Evolutionary conservation across 176 grass and related monocot species (phyloP).

Genomic region (Carex scoparia): DNA sequence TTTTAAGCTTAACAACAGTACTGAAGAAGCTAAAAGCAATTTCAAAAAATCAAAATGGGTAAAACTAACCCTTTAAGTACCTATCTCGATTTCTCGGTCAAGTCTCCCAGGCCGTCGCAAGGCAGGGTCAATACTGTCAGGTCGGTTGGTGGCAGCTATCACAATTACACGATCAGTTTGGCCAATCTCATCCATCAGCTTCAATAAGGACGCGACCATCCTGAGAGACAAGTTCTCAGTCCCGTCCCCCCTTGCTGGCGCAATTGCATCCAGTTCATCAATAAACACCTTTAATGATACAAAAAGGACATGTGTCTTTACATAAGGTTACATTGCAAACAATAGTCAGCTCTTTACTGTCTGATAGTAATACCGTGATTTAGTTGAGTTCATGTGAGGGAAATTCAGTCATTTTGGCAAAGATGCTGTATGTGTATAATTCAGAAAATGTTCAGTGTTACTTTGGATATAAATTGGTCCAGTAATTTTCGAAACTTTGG

Average conservation of each 20-base stretch:
- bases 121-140: constrained; percentile 77
- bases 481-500: background rate
- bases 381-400: background rate
- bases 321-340: background rate
- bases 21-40: background rate
- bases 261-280: constrained; percentile 99
- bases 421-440: background rate
- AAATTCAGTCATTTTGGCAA: background rate
- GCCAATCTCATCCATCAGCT: constrained; percentile 85
- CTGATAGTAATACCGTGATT: background rate
- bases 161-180: constrained; percentile 69
- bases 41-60: background rate
- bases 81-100: constrained; percentile 90
- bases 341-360: background rate
- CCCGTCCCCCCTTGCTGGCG: constrained; percentile 76
- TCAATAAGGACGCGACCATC: constrained; percentile 81
- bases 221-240: constrained; percentile 76
- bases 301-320: background rate
- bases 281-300: constrained; percentile 62
- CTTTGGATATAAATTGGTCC: background rate
- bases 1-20: background rate
- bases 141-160: constrained; percentile 86
- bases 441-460: background rate
- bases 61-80: constrained; percentile 40
- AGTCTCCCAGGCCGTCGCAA: constrained; percentile 70